A percentile compares a stretch with the other conserved stretches of the same genome.
phyloP scores from a whole-genome alignment of 2,329 filamentous ascomycete genomes.

The Talaromyces sp. region DNA sequence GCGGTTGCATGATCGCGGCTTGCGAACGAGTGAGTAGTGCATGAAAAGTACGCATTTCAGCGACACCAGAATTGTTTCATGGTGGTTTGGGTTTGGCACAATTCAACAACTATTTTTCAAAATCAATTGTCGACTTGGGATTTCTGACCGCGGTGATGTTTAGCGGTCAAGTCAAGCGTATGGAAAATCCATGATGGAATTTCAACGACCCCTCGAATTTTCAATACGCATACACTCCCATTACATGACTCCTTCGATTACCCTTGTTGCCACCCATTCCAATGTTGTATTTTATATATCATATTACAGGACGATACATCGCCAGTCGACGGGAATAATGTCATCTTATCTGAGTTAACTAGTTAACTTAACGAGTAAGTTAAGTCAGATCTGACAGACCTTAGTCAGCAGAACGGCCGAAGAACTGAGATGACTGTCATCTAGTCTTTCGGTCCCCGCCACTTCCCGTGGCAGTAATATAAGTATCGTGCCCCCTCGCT shows the following conservation, averaged over 20 bases:
- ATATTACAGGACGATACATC: not conserved
- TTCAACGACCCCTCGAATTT: not conserved
- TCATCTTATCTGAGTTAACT: too few relatives aligned
- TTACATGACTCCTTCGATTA: not conserved
- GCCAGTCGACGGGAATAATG: not conserved
- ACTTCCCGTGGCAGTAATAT: not conserved
- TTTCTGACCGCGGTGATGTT: not conserved
- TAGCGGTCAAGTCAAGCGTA: not conserved
- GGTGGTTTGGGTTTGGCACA: not conserved
- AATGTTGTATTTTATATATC: not conserved
- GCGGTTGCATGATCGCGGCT: constrained; percentile 46
- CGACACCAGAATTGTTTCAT: not conserved
- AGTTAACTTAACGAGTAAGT: too few relatives aligned
- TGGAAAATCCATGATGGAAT: not conserved
- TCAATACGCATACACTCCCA: not conserved
- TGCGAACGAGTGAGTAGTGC: constrained; percentile 24
- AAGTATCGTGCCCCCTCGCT: not conserved
- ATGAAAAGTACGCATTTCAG: constrained; percentile 29
- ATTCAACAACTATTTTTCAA: not conserved
- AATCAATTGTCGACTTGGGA: not conserved
- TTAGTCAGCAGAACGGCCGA: too few relatives aligned
- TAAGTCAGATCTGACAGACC: too few relatives aligned
- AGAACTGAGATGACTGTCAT: too few relatives aligned
- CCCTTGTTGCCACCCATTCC: too few relatives aligned
- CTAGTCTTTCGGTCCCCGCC: constrained; percentile 12